A percentile compares a stretch with the other conserved stretches of the same genome.
Evolutionary conservation across 2,329 filamentous ascomycete species (phyloP).

Genomic region (Calonectria henricotiae): DNA sequence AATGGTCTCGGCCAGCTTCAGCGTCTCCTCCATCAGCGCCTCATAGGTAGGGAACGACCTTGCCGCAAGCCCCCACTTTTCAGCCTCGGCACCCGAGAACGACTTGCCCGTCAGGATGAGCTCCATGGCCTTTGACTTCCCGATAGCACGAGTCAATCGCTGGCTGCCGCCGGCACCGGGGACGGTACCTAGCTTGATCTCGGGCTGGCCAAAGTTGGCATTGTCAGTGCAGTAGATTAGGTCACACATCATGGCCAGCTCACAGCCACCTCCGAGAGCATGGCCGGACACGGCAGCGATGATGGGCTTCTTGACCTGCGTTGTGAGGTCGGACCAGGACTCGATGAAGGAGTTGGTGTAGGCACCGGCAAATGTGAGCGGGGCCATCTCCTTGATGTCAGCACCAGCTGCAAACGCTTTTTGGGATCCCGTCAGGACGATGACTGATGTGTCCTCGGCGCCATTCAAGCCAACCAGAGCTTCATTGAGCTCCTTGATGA

Average conservation of each 20-base stretch:
- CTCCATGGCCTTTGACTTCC: conserved; percentile 92
- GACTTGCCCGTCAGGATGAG: conserved; percentile 89
- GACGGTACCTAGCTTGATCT: conserved; percentile 95
- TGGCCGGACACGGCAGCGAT: conserved; percentile 96
- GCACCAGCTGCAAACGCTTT: conserved; percentile 96
- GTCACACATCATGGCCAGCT: conserved; percentile 98
- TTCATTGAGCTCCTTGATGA: conserved; percentile 91
- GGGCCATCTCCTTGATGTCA: conserved; percentile 99
- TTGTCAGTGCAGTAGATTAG: conserved; percentile 90
- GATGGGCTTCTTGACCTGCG: conserved; percentile 90
- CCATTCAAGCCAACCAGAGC: conserved; percentile 81
- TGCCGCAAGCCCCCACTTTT: conserved; percentile 91
- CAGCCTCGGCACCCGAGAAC: conserved; percentile 88
- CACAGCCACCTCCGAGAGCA: conserved; percentile 94
- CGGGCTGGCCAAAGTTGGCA: conserved; percentile 96
- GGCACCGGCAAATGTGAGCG: conserved; percentile 88
- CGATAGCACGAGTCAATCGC: conserved; percentile 85
- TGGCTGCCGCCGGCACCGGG: conserved; percentile 95
- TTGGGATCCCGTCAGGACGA: conserved; percentile 89
- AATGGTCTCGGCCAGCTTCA: conserved; percentile 91
- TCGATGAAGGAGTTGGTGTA: conserved; percentile 96
- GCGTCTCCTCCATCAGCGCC: conserved; percentile 84
- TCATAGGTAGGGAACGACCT: conserved; percentile 86
- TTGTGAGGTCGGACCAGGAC: conserved; percentile 90
- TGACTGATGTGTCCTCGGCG: conserved; percentile 79